Evolutionary conservation across 2,329 filamentous ascomycete genomes (phyloP), one percentile per base, ranked within the genome.

Genomic region (Coniochaeta hoffmannii): DNA sequence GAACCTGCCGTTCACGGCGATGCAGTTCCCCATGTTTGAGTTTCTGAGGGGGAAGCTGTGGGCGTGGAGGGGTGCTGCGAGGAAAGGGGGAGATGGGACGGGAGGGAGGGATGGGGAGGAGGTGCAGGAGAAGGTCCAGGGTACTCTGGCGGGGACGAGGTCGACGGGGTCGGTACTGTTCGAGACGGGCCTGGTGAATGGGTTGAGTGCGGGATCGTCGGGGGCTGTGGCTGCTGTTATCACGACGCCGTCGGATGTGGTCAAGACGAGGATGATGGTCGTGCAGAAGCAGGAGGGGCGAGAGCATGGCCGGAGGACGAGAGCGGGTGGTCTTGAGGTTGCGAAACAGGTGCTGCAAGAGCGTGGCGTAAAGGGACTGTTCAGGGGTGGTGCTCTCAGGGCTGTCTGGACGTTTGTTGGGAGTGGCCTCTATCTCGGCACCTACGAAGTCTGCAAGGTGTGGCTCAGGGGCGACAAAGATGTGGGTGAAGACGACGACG

Each of bases 11-110:
- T 94, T 93, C 62, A 96, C 90, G 3, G 90, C 89, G 0, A 76
- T 96, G 61, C 90, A 96, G 64, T 96, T 96, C 62, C 91, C 91
- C 4, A 77, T 94, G 62, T 96, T 94, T 64, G 91, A 96, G 73
- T 75, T 82, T 50, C 64, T 90, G 54, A 85, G 88, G 56, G 69
- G 71, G 35, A 66, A 65, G 4, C 77, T 90, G 11, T 75, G 75
- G 75, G 57, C 65, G 22, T 61, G 64, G 50, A 64, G 67, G 58
- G n/a, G n/a, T n/a, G 73, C 0, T 69, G 65, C 0, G 10, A 56
- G 46, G 38, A 57, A 55, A 22, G 52, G 28, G 52, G 57, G 34
- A 15, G 7, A 14, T 57, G 73, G 69, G 5, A 60, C 64, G 64
- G 55, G 73, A 65, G 17, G 72, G 71, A 1, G 71, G 66, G 3